Evolutionary conservation across 495 filamentous ascomycete species (phyloP), one percentile per base, ranked within the genome.

Genomic region (Penicillium roqueforti): DNA sequence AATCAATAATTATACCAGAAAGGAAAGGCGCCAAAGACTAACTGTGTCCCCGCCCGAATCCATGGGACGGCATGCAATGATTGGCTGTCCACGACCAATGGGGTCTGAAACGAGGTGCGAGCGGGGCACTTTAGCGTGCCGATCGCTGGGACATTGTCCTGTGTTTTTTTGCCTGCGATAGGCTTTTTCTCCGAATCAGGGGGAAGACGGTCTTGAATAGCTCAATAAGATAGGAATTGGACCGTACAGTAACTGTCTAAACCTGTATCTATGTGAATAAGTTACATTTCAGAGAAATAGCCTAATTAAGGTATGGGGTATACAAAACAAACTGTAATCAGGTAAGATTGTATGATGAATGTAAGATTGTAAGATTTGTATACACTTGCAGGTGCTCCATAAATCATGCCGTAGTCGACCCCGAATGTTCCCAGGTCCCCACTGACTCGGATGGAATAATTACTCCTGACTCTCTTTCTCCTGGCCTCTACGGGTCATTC

Each of bases 371-470:
- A 23, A 23, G 22, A 23, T 23, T 23, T 23, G 22, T 42, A 51
- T 49, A 46, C 22, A 54, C 18, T 23, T n/a, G 28, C 10, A 31
- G 28, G 8, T 31, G 36, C 31, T 41, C 57, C 57, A 57, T 62
- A 56, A 58, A 48, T 46, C 28, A 45, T 51, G 61, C 61, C 52
- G 58, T 61, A 52, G 59, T 59, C 46, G 10, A 54, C 52, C 58
- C 62, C 58, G 54, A 63, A 57, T 55, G 37, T 38, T 57, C 39
- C 44, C 41, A 54, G 39, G 39, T 26, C 23, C 2, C 38, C 37
- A 38, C 57, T 20, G 43, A 44, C n/a, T 32, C 41, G 40, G 44
- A 51, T 43, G 8, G 42, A 45, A 36, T 41, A 48, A 29, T 45
- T 52, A 47, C 44, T 57, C 54, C 57, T 62, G n/a, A 53, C 41